Evolutionary conservation across 2,329 filamentous ascomycete genomes (phyloP).

Genomic region (Fusarium sp.): DNA sequence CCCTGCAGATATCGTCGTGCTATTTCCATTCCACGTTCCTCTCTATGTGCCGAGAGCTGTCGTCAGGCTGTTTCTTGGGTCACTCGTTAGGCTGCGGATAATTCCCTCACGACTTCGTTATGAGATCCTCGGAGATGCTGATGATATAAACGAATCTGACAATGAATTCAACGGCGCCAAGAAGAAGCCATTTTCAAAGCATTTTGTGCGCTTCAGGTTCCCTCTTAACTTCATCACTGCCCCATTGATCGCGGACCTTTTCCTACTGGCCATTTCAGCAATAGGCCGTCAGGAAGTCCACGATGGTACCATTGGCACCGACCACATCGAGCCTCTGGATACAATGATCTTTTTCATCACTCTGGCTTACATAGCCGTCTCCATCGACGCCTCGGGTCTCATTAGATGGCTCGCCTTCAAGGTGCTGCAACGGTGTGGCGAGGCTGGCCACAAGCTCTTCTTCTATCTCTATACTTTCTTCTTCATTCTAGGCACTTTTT

Average conservation of each 20-base stretch:
- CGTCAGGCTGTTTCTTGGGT: slow-evolving; percentile 57
- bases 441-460: slow-evolving; percentile 75
- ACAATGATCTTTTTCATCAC: slow-evolving; percentile 83
- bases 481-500: slow-evolving; percentile 73
- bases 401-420: slow-evolving; percentile 79
- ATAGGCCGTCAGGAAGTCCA: slow-evolving; percentile 76
- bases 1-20: slow-evolving; percentile 71
- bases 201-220: slow-evolving; percentile 65
- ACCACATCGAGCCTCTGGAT: slow-evolving; percentile 76
- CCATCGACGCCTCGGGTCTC: slow-evolving; percentile 79
- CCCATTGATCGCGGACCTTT: slow-evolving; percentile 77
- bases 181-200: slow-evolving; percentile 40
- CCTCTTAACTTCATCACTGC: slow-evolving; percentile 79
- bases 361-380: slow-evolving; percentile 81
- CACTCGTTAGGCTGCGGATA: slow-evolving; percentile 57
- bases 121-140: no score
- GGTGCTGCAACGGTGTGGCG: slow-evolving; percentile 75
- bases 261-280: slow-evolving; percentile 75
- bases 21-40: slow-evolving; percentile 76
- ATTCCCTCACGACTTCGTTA: slow-evolving; percentile 57
- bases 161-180: no score
- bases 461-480: slow-evolving; percentile 82
- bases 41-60: slow-evolving; percentile 68
- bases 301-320: slow-evolving; percentile 74
- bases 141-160: no score